Base-by-base conservation (phyloP, 225 moss, liverwort and hornwort species). In the Sphagnum tenellum region DNA sequence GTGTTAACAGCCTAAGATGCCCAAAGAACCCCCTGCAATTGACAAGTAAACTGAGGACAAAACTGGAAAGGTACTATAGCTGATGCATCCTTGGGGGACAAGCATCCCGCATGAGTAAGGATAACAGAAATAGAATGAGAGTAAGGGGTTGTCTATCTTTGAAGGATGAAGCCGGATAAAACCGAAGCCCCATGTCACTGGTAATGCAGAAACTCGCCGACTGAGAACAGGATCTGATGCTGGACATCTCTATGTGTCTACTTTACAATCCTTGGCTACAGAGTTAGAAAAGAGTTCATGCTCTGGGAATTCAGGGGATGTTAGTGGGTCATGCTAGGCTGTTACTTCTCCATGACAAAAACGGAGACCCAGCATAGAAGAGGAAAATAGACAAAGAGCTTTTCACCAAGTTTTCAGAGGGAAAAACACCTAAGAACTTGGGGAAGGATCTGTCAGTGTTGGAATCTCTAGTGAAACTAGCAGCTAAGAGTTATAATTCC, bases 161-260 rank as follows among this genome's bases (percentile, higher is more conserved):
- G 53, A 72, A 67, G 67, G 48, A 65, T 56, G 77, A 70, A 77
- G 79, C 79, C 77, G 79, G 83, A 70, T 74, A 73, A 13, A 70
- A 79, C 83, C 79, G 77, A 79, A 69, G 83, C 83, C 72, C 64
- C 76, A 70, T 3, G 61, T 61, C 74, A 60, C 63, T 69, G 48
- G 9, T 7, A 49, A 11, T 48, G 12, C 44, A 67, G 52, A 9
- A 52, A 52, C 52, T 52, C 52, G 2, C 6, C 2, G 52, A 52
- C 6, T 5, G 52, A 52, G 6, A 52, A 52, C 52, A 5, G 52
- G 9, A 52, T 5, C 6, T 52, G 52, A 9, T 29, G 29, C 29
- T 29, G 29, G 29, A 29, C 12, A 46, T 46, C 56, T 66, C 10
- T 46, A 56, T 5, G 3, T 54, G 57, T 70, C 48, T 61, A 69